phyloP scores from a whole-genome alignment of 139 green algal genomes.

The Nannochloris sp. region DNA sequence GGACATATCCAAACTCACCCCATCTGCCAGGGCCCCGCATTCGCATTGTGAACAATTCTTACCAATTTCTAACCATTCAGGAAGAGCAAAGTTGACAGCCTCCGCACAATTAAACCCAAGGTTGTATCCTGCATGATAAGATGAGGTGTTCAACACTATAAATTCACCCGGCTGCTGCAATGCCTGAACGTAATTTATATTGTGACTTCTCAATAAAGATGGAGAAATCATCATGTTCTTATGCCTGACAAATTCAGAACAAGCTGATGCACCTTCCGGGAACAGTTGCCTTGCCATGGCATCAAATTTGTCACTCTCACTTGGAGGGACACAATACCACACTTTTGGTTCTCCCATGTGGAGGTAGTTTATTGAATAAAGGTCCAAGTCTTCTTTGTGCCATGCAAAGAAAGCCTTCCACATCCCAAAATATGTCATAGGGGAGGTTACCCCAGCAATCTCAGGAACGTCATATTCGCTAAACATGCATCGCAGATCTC shows the following conservation, averaged over 20 bases:
- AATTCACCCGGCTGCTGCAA: slow-evolving; percentile 64
- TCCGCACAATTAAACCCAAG: slow-evolving; percentile 73
- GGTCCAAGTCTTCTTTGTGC: slow-evolving; percentile 87
- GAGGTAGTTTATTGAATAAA: slow-evolving; percentile 91
- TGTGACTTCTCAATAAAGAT: slow-evolving; percentile 32
- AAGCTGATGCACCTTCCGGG: slow-evolving; percentile 43
- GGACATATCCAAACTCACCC: slow-evolving; percentile 27
- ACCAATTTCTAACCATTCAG: slow-evolving; percentile 47
- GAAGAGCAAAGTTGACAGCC: slow-evolving; percentile 69
- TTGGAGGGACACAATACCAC: slow-evolving; percentile 73
- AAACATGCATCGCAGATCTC: slow-evolving; percentile 58
- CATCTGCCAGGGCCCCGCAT: slow-evolving; percentile 32
- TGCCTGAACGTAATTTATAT: slow-evolving; percentile 37
- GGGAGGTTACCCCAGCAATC: slow-evolving; percentile 56
- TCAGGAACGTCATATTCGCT: slow-evolving; percentile 25
- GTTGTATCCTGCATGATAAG: slow-evolving; percentile 66
- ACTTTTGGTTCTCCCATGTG: slow-evolving; percentile 88
- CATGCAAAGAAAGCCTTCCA: slow-evolving; percentile 59
- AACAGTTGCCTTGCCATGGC: slow-evolving; percentile 37
- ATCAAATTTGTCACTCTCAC: slow-evolving; percentile 60
- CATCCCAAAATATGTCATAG: slow-evolving; percentile 84
- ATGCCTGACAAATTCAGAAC: slow-evolving; percentile 65
- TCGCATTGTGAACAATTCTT: slow-evolving; percentile 34
- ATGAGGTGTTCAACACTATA: slow-evolving; percentile 65
- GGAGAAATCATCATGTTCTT: slow-evolving; percentile 68